A percentile compares a stretch with the other conserved stretches of the same genome.
phyloP scores from a whole-genome alignment of 2,329 filamentous ascomycete species.

The Trichoderma aggressivum region DNA sequence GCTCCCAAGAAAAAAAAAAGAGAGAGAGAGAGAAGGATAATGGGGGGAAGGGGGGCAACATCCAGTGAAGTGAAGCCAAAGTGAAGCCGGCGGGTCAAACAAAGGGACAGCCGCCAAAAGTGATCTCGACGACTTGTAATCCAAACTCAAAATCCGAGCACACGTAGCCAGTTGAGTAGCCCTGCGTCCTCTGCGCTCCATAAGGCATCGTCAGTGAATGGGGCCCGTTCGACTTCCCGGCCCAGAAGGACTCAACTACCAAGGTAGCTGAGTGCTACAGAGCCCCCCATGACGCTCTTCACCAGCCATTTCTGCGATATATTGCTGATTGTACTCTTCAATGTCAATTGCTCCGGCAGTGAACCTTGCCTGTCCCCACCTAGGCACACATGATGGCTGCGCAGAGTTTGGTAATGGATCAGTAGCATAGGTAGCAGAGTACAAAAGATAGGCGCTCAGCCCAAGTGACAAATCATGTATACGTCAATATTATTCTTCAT shows the following conservation, averaged over 20 bases:
- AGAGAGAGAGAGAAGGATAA: background rate
- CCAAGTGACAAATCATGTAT: background rate
- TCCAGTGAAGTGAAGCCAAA: background rate
- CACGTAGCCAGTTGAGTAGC: background rate
- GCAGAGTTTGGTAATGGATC: background rate
- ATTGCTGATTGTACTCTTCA: background rate
- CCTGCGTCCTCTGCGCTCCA: background rate
- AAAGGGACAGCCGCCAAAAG: background rate
- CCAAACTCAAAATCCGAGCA: background rate
- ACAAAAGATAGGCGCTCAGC: background rate
- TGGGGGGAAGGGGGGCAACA: background rate
- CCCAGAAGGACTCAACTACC: background rate
- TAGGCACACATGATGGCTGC: background rate
- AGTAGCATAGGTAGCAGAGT: background rate
- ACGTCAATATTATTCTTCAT: background rate
- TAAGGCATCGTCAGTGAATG: conserved; percentile 1
- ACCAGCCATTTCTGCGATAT: background rate
- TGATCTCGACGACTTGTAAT: background rate
- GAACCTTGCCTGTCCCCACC: background rate
- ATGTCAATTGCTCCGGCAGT: background rate
- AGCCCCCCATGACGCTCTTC: background rate
- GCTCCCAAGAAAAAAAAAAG: too few relatives aligned
- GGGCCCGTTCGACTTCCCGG: background rate
- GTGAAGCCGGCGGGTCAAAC: background rate
- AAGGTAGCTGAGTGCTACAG: background rate